Percentiles rank a stretch among this genome's conserved stretches.
Conservation (phyloP, 140 eudicot genomes). For the Senecio squalidus region DNA sequence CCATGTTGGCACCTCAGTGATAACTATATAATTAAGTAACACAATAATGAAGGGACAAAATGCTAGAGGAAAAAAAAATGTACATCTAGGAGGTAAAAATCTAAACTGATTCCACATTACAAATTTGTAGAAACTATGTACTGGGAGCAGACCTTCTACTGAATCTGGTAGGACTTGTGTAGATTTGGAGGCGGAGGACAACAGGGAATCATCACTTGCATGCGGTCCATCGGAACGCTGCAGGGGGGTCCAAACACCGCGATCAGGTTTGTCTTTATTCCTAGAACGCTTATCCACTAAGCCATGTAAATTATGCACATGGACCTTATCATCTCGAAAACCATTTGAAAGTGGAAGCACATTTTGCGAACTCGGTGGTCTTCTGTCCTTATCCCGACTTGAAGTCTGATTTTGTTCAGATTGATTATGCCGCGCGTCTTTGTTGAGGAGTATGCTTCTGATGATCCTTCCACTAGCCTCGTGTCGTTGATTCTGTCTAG, state of each 20-base stretch:
- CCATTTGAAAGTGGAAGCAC: constrained; percentile 31
- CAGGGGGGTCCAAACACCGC: constrained; percentile 96
- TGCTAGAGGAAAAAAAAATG: background rate
- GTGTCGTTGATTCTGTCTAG: constrained; percentile 51
- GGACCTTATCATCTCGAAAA: constrained; percentile 36
- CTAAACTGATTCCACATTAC: background rate
- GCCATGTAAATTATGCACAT: constrained; percentile 29
- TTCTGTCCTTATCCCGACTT: constrained; percentile 50
- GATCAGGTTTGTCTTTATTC: constrained; percentile 91
- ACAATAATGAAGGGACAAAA: background rate
- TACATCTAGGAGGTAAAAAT: background rate
- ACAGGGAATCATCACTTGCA: constrained; percentile 41
- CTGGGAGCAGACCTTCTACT: constrained; percentile 47
- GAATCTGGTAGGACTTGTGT: constrained; percentile 36
- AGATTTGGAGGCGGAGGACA: constrained; percentile 52
- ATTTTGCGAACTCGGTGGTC: constrained; percentile 73
- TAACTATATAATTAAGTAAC: constrained; percentile 1
- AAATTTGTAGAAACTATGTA: background rate
- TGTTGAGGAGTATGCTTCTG: constrained; percentile 74
- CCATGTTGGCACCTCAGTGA: background rate
- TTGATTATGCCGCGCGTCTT: constrained; percentile 47
- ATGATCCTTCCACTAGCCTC: constrained; percentile 78
- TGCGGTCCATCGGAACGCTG: constrained; percentile 57
- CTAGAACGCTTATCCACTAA: constrained; percentile 59
- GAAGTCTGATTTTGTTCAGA: constrained; percentile 43